phyloP scores from a whole-genome alignment of 73 alveolate species.

The Uronychia binucleata region DNA sequence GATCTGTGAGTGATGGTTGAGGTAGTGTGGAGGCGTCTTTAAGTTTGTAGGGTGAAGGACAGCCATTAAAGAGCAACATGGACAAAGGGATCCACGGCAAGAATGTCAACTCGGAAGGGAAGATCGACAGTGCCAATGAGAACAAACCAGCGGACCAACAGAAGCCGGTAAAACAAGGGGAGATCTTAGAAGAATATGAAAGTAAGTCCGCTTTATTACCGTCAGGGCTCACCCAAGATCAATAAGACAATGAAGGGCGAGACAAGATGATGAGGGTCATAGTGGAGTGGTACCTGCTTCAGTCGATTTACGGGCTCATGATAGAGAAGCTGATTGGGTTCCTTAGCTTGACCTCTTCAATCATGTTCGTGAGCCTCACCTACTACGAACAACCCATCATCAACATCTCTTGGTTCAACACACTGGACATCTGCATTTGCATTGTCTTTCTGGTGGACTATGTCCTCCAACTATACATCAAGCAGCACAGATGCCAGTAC shows the following conservation, averaged over 20 bases:
- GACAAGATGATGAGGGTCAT: constrained; percentile 22
- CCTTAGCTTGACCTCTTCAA: constrained; percentile 46
- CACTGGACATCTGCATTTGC: constrained; percentile 33
- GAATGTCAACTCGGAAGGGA: no score
- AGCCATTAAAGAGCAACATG: no score
- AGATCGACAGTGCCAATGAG: no score
- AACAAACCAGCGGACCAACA: no score
- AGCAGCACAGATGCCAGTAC: constrained; percentile 63
- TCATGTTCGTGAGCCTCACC: constrained; percentile 41
- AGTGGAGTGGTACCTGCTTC: constrained; percentile 8
- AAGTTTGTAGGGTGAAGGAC: no score
- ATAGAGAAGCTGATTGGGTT: constrained; percentile 43
- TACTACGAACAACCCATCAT: constrained; percentile 22
- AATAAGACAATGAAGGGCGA: constrained; percentile 7
- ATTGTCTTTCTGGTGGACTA: constrained; percentile 57
- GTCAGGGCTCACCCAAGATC: neutral
- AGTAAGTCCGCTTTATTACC: no score
- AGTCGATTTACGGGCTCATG: neutral
- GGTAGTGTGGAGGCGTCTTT: no score
- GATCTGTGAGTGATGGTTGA: no score
- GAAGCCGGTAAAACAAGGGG: no score
- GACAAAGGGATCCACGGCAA: no score
- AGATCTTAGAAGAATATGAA: no score
- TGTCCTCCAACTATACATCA: constrained; percentile 61
- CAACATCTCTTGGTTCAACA: neutral